phyloP scores from a whole-genome alignment of 2,329 filamentous ascomycete species.

The Aspergillus pseudotamarii region DNA sequence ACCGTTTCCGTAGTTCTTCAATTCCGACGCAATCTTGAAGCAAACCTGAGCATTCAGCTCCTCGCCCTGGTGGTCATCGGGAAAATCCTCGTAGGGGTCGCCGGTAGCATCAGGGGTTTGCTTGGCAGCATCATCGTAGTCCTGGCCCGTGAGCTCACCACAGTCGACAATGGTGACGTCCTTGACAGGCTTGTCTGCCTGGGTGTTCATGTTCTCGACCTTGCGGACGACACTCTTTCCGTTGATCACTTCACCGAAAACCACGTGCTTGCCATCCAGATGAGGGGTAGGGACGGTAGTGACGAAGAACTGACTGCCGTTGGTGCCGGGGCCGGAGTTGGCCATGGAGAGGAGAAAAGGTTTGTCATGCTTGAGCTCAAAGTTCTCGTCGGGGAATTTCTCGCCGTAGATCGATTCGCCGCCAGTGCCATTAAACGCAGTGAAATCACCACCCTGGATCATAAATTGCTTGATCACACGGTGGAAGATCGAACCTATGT shows the following conservation, averaged over 20 bases:
- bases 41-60: slow-evolving; percentile 69
- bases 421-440: slow-evolving; percentile 88
- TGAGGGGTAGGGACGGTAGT: slow-evolving; percentile 95
- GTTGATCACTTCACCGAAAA: slow-evolving; percentile 91
- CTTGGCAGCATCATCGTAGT: slow-evolving; percentile 66
- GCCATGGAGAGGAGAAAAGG: slow-evolving; percentile 97
- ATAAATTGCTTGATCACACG: slow-evolving; percentile 98
- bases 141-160: slow-evolving; percentile 77
- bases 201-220: slow-evolving; percentile 80
- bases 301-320: slow-evolving; percentile 97
- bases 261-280: slow-evolving; percentile 93
- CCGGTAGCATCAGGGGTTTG: slow-evolving; percentile 78
- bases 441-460: slow-evolving; percentile 98
- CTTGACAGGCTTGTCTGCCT: slow-evolving; percentile 74
- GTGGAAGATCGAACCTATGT: slow-evolving; percentile 78
- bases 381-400: slow-evolving; percentile 98
- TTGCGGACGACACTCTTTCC: slow-evolving; percentile 90
- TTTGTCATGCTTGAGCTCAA: slow-evolving; percentile 85
- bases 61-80: slow-evolving; percentile 72
- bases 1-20: slow-evolving; percentile 90
- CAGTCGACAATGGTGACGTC: slow-evolving; percentile 80
- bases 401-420: slow-evolving; percentile 97
- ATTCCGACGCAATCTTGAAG: slow-evolving; percentile 76
- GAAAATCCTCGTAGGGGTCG: slow-evolving; percentile 93
- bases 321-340: slow-evolving; percentile 92